Base-by-base conservation (phyloP, 176 grass and related monocot species). In the Hyparrhenia diplandra region DNA sequence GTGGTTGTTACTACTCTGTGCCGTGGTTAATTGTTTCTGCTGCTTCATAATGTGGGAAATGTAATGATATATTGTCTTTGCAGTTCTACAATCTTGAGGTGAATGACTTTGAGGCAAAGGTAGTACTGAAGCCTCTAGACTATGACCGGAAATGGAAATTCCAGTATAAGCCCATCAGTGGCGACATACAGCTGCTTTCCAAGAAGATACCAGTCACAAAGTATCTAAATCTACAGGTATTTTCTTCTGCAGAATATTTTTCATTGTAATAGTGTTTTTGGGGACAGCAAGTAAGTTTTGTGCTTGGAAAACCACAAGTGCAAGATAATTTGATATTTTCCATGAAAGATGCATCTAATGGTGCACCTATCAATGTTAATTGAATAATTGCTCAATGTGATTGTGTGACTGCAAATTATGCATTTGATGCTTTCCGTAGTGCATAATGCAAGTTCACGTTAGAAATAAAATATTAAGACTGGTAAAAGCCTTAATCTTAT, bases 191-290 rank as follows among this genome's bases (percentile, higher is more conserved):
- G 16, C 55, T 95, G 10, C 92, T 98, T 21, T 98, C 96, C 72
- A 98, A 95, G 80, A 98, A 98, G 86, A 98, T 98, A 67, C 88
- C 96, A 23, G n/a, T 98, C 40, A 93, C 88, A 4, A 98, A 93
- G 75, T 98, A 62, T 91, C 73, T 98, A 75, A 98, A 93, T 81
- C 90, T 98, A 45, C 92, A 98, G 96, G 92, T 93, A 13, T 42
- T 16, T 71, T 65, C 42, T 34, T 25, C 28, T 82, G 25, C 11
- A 66, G 46, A 68, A 40, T 65, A 34, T 86, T 13, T 86, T 13
- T 6, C 47, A 51, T 62, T 76, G 25, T 0, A 6, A 6, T 10
- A 24, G 21, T 2, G 2, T n/a, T 69, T 81, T n/a, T 67, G 54
- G 34, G 63, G 27, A n/a, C 51, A 42, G 18, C 39, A 70, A 29